phyloP scores from a whole-genome alignment of 768 basidiomycete species.

The Boletus sp. region DNA sequence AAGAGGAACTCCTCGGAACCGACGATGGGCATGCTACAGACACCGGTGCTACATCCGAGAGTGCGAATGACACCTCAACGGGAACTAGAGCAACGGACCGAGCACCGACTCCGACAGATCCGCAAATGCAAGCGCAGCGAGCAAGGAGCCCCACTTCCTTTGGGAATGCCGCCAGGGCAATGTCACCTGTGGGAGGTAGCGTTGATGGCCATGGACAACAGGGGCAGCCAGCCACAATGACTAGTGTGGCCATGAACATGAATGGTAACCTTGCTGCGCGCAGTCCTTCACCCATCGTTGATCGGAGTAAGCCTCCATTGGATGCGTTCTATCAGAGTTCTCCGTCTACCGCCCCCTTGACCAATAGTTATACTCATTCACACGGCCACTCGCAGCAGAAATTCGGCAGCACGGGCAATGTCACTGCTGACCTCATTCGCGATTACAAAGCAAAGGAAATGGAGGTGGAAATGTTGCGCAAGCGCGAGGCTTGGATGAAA shows the following conservation, averaged over 20 bases:
- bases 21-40: conserved; percentile 54
- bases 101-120: conserved; percentile 52
- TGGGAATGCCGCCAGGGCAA: conserved; percentile 46
- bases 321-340: conserved; percentile 58
- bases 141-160: conserved; percentile 60
- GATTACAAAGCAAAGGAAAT: conserved; percentile 81
- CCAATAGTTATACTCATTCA: conserved; percentile 50
- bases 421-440: conserved; percentile 71
- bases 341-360: conserved; percentile 41
- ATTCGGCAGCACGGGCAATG: conserved; percentile 60
- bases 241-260: conserved; percentile 51
- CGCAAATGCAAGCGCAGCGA: conserved; percentile 32
- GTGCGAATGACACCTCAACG: conserved; percentile 26
- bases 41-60: conserved; percentile 46
- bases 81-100: conserved; percentile 40
- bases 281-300: conserved; percentile 58
- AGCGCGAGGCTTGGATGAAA: conserved; percentile 84
- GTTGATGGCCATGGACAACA: conserved; percentile 25
- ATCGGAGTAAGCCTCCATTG: conserved; percentile 52
- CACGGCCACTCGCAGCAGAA: conserved; percentile 35
- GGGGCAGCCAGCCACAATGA: conserved; percentile 45
- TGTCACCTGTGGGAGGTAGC: conserved; percentile 52
- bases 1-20: conserved; percentile 38
- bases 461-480: conserved; percentile 74
- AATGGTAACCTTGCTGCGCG: conserved; percentile 48